Evolutionary conservation across 1,284 basidiomycete species (phyloP).

Genomic region (Leccinum fuscescens): DNA sequence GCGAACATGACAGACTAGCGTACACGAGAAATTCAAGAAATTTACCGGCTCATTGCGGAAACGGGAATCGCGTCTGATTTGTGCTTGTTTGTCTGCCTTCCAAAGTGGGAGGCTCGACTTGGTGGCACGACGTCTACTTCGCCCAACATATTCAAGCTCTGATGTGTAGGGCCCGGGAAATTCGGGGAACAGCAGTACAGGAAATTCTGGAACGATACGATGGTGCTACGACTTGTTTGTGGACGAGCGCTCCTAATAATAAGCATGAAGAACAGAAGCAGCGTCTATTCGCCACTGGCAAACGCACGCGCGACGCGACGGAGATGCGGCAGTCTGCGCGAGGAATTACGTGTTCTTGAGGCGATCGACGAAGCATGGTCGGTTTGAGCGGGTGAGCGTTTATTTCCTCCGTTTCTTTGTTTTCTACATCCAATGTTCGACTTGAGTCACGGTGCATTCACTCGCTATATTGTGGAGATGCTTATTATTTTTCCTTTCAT

Average conservation of each 20-base stretch:
- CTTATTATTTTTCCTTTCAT: not conserved
- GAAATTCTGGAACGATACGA: not conserved
- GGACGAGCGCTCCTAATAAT: slow-evolving; percentile 48
- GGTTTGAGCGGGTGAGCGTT: slow-evolving; percentile 74
- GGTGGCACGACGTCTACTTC: slow-evolving; percentile 61
- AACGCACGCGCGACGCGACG: slow-evolving; percentile 65
- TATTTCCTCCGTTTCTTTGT: not conserved
- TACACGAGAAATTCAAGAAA: not conserved
- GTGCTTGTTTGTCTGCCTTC: not conserved
- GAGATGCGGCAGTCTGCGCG: slow-evolving; percentile 97
- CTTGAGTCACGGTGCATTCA: not conserved
- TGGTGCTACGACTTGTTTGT: slow-evolving; percentile 67
- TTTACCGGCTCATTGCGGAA: slow-evolving; percentile 4
- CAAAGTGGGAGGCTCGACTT: not conserved
- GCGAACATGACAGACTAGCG: slow-evolving; percentile 21
- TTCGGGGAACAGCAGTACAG: slow-evolving; percentile 8
- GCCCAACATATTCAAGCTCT: slow-evolving; percentile 96
- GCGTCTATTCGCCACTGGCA: slow-evolving; percentile 69
- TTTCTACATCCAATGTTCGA: not conserved
- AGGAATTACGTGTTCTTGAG: slow-evolving; percentile 81
- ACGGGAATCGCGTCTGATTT: slow-evolving; percentile 22
- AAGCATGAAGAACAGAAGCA: slow-evolving; percentile 44
- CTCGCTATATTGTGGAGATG: too few species aligned
- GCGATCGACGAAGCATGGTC: slow-evolving; percentile 81
- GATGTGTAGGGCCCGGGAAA: slow-evolving; percentile 15